These are phyloP conservation scores for Trametes hirsuta DNA, from an alignment of 1,284 basidiomycete species.

Conservation along the genomic window DNA sequence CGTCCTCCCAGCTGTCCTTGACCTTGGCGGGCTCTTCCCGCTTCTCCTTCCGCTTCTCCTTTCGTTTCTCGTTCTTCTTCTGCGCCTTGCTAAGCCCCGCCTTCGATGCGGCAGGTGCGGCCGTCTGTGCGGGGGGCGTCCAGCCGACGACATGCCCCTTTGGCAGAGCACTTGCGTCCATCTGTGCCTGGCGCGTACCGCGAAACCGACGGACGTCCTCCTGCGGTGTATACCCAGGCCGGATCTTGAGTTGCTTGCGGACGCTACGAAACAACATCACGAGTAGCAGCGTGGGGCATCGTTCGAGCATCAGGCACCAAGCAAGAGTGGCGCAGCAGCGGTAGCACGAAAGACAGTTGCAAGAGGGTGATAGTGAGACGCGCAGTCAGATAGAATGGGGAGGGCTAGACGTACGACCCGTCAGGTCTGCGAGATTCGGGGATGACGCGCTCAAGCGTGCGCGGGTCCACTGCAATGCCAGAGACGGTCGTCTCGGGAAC, in stretches of 20 bases:
- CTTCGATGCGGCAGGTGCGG: slow-evolving; percentile 24
- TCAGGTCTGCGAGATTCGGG: slow-evolving; percentile 84
- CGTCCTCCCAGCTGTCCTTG: slow-evolving; percentile 79
- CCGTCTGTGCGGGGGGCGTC: slow-evolving; percentile 57
- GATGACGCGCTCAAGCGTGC: slow-evolving; percentile 85
- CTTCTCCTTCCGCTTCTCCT: slow-evolving; percentile 67
- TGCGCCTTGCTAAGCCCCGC: slow-evolving; percentile 54
- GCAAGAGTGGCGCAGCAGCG: neutral
- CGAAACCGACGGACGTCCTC: slow-evolving; percentile 91
- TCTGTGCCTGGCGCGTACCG: slow-evolving; percentile 71
- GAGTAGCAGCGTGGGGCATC: neutral
- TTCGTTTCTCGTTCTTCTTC: slow-evolving; percentile 82
- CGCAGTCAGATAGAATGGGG: neutral
- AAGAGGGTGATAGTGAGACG: neutral
- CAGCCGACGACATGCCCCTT: slow-evolving; percentile 83
- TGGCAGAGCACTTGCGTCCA: slow-evolving; percentile 63
- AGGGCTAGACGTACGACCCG: slow-evolving; percentile 76
- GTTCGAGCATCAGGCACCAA: neutral
- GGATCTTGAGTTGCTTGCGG: slow-evolving; percentile 88
- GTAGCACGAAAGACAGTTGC: neutral
- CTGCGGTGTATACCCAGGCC: slow-evolving; percentile 93
- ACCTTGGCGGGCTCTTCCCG: slow-evolving; percentile 46
- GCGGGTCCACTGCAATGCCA: slow-evolving; percentile 85
- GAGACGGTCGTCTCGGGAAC: slow-evolving; percentile 70
- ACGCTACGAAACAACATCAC: slow-evolving; percentile 50